Conservation (phyloP, 371 early-diverging fungal species). For the Syncephalastrum racemosum region DNA sequence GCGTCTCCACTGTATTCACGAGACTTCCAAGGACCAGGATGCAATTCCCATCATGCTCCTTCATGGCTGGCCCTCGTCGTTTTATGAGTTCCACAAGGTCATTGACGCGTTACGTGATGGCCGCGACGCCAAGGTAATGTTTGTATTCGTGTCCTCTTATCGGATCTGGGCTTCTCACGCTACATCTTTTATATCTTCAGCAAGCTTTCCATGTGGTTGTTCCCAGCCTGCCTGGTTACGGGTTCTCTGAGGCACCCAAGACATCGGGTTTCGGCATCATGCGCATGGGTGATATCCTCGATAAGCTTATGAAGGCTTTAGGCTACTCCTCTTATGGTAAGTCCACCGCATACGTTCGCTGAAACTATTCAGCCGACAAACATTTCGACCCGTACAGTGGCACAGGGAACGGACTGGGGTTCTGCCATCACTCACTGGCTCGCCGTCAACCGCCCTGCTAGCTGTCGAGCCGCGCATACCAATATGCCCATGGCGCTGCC, state of each 20-base stretch:
- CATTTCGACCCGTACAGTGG: conserved; percentile 12
- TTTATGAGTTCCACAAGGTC: conserved; percentile 64
- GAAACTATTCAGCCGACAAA: conserved; percentile 7
- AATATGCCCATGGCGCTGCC: conserved; percentile 43
- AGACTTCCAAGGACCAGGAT: conserved; percentile 37
- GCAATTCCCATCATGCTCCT: conserved; percentile 62
- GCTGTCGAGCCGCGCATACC: conserved; percentile 49
- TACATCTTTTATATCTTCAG: background rate
- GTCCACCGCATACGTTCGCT: background rate
- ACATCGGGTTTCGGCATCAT: conserved; percentile 36
- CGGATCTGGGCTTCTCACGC: too few relatives aligned
- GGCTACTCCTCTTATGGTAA: conserved; percentile 53
- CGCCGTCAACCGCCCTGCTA: conserved; percentile 33
- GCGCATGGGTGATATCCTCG: conserved; percentile 42
- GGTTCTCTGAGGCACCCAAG: conserved; percentile 55
- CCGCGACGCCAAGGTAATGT: conserved; percentile 21
- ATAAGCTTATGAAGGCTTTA: conserved; percentile 54
- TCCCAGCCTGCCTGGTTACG: conserved; percentile 68
- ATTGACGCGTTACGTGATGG: conserved; percentile 46
- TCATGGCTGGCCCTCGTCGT: conserved; percentile 71
- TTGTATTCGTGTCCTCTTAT: background rate
- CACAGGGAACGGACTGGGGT: conserved; percentile 60
- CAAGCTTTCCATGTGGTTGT: conserved; percentile 61
- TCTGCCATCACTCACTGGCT: conserved; percentile 46
- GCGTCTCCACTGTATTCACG: conserved; percentile 61